Percentiles rank a stretch among this genome's conserved stretches.
Conservation (phyloP, 1,284 basidiomycete species). For the Ceratobasidium papillatum region DNA sequence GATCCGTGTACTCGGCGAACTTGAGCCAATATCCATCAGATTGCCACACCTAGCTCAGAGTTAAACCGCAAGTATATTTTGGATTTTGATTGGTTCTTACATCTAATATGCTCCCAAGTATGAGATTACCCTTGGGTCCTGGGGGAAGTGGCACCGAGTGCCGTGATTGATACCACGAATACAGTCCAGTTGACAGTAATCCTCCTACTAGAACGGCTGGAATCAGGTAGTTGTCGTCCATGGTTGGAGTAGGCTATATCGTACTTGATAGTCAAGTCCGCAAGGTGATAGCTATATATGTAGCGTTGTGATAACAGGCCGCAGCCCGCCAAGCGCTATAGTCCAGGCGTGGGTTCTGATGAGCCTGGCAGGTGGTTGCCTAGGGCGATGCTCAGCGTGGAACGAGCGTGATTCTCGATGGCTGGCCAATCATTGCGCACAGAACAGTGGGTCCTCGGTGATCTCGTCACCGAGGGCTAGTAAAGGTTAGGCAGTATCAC, state of each 20-base stretch:
- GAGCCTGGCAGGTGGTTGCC: too few species aligned
- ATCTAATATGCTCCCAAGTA: slow-evolving; percentile 17
- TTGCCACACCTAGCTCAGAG: neutral
- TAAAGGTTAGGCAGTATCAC: too few species aligned
- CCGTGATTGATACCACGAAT: neutral
- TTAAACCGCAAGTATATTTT: neutral
- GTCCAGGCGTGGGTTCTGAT: too few species aligned
- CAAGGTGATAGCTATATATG: too few species aligned
- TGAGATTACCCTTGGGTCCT: slow-evolving; percentile 18
- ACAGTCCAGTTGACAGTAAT: neutral
- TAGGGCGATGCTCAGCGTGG: too few species aligned
- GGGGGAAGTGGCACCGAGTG: slow-evolving; percentile 24
- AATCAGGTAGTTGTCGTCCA: neutral
- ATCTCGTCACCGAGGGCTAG: too few species aligned
- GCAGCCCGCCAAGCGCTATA: too few species aligned
- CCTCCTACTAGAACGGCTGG: neutral
- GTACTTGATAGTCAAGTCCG: too few species aligned
- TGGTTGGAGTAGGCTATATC: neutral
- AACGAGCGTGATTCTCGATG: too few species aligned
- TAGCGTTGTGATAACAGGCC: too few species aligned
- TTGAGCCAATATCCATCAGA: slow-evolving; percentile 14
- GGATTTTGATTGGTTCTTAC: neutral
- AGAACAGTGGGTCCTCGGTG: too few species aligned
- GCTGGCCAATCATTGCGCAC: too few species aligned
- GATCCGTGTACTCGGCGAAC: slow-evolving; percentile 14